Evolutionary conservation across 805 yeast genomes (phyloP).

Genomic region (Kodamaea nitidulidarum): DNA sequence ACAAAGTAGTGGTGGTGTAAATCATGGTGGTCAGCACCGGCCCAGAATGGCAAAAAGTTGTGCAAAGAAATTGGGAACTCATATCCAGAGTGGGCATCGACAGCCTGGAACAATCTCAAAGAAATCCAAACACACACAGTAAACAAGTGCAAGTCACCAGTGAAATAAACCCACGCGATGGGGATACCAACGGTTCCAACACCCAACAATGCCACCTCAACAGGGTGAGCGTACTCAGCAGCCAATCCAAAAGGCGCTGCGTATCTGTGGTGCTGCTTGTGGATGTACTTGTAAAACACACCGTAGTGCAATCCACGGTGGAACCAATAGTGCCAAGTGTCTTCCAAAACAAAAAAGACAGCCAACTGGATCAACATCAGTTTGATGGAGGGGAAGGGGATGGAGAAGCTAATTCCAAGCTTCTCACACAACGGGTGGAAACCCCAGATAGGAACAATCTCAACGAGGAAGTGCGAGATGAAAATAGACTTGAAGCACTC

Average conservation of each 20-base stretch:
- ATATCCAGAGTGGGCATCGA: slow-evolving; percentile 96
- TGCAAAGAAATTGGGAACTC: slow-evolving; percentile 97
- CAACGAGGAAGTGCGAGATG: slow-evolving; percentile 84
- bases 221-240: slow-evolving; percentile 97
- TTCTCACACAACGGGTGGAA: slow-evolving; percentile 88
- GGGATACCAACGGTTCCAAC: slow-evolving; percentile 97
- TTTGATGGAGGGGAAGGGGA: slow-evolving; percentile 75
- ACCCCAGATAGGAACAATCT: slow-evolving; percentile 94
- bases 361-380: slow-evolving; percentile 64
- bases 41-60: slow-evolving; percentile 93
- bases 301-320: slow-evolving; percentile 90
- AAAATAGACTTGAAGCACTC: slow-evolving; percentile 84
- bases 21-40: slow-evolving; percentile 98
- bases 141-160: slow-evolving; percentile 76
- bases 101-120: slow-evolving; percentile 89
- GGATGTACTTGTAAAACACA: slow-evolving; percentile 84
- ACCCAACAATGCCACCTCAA: slow-evolving; percentile 86
- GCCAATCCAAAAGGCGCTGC: slow-evolving; percentile 97
- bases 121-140: slow-evolving; percentile 89
- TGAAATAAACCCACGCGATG: slow-evolving; percentile 70
- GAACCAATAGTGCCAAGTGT: slow-evolving; percentile 95
- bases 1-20: slow-evolving; percentile 94
- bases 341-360: slow-evolving; percentile 81
- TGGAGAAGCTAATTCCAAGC: slow-evolving; percentile 71
- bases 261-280: slow-evolving; percentile 95